These are phyloP conservation scores for Mucor saturninus DNA, from an alignment of 371 early-diverging fungal species.

Conservation along the genomic window DNA sequence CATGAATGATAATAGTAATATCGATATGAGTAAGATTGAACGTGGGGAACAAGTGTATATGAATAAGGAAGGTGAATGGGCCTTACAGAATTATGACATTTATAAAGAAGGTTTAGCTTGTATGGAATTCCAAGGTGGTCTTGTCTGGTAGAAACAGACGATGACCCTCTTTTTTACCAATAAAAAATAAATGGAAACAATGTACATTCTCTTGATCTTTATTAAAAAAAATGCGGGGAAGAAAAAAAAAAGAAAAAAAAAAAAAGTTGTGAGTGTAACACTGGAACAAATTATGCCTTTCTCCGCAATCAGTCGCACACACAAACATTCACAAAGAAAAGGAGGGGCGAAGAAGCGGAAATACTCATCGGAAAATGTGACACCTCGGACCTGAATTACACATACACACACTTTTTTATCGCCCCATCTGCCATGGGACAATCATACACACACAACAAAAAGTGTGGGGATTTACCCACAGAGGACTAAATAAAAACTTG, in stretches of 20 bases:
- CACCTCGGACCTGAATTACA: conserved; percentile 15
- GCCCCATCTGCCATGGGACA: background rate
- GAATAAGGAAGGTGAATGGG: conserved; percentile 49
- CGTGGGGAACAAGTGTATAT: conserved; percentile 31
- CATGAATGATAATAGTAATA: conserved; percentile 29
- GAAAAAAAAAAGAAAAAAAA: no score
- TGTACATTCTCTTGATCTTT: background rate
- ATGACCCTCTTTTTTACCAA: background rate
- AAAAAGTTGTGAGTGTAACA: background rate
- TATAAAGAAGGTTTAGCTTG: conserved; percentile 40
- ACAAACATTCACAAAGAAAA: no score
- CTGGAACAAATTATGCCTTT: no score
- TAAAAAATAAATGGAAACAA: background rate
- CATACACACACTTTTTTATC: background rate
- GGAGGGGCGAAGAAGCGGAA: background rate
- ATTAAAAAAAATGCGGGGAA: background rate
- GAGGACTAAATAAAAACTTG: background rate
- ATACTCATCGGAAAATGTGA: conserved; percentile 7
- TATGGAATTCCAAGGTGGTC: conserved; percentile 47
- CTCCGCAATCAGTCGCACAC: no score
- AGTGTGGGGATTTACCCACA: conserved; percentile 9
- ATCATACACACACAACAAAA: background rate
- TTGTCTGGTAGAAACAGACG: conserved; percentile 25
- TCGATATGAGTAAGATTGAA: conserved; percentile 40
- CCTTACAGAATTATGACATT: conserved; percentile 33